A percentile compares a stretch with the other conserved stretches of the same genome.
Evolutionary conservation across 2,329 filamentous ascomycete species (phyloP).

Genomic region (Beauveria sp.): DNA sequence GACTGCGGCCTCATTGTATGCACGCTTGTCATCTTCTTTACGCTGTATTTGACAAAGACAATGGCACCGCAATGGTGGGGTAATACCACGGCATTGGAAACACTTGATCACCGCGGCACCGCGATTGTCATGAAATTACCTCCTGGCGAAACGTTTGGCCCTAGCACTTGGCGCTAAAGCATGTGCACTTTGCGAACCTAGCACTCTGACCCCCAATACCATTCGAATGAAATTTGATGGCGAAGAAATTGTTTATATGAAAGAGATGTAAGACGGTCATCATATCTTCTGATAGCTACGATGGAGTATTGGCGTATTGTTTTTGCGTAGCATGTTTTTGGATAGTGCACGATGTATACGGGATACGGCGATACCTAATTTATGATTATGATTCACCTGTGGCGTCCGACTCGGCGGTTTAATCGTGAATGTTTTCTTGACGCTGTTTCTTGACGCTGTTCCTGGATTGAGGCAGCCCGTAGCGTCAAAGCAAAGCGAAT

Average conservation of each 20-base stretch:
- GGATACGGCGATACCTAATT: slow-evolving; percentile 13
- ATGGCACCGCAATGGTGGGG: slow-evolving; percentile 55
- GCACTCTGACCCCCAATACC: neutral
- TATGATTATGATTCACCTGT: slow-evolving; percentile 7
- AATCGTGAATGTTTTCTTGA: neutral
- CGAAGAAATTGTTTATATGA: neutral
- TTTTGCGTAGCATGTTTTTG: neutral
- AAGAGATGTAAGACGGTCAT: neutral
- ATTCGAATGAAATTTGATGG: neutral
- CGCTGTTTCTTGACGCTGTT: no score
- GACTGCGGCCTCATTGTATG: slow-evolving; percentile 60
- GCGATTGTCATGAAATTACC: slow-evolving; percentile 36
- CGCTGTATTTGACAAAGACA: slow-evolving; percentile 52
- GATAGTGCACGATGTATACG: neutral
- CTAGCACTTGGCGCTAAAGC: slow-evolving; percentile 36
- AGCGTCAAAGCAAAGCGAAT: neutral
- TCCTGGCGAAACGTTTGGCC: slow-evolving; percentile 43
- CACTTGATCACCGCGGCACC: slow-evolving; percentile 36
- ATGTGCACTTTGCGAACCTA: neutral
- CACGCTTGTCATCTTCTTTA: slow-evolving; percentile 63
- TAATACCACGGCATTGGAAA: slow-evolving; percentile 40
- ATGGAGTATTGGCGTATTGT: slow-evolving; percentile 3
- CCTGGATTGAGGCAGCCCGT: no score
- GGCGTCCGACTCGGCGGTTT: no score
- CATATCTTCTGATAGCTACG: neutral